These are phyloP conservation scores for Diplodia intermedia DNA, from an alignment of 2,329 filamentous ascomycete species.

Conservation along the genomic window DNA sequence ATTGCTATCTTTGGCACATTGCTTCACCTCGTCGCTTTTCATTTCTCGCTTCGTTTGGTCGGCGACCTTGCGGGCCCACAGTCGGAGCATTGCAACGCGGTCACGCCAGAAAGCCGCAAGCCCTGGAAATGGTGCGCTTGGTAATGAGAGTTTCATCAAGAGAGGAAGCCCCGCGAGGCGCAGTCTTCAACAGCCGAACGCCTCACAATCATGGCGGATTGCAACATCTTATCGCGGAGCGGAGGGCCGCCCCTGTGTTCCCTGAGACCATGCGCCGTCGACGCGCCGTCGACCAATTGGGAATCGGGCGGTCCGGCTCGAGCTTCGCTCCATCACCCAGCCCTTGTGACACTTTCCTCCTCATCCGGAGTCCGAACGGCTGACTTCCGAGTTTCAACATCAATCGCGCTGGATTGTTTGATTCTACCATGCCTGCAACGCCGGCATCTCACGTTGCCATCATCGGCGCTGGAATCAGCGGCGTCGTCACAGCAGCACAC, in stretches of 20 bases:
- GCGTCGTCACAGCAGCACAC: conserved; percentile 47
- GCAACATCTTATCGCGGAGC: conserved; percentile 11
- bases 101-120: conserved; percentile 15
- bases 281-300: conserved; percentile 34
- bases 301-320: background rate
- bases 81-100: background rate
- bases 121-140: conserved; percentile 12
- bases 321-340: background rate
- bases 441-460: conserved; percentile 41
- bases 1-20: conserved; percentile 3
- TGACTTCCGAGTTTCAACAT: background rate
- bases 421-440: conserved; percentile 34
- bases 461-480: conserved; percentile 49
- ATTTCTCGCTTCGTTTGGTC: conserved; percentile 17
- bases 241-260: background rate
- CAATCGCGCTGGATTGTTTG: background rate
- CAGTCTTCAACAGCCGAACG: conserved; percentile 9
- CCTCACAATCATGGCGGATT: conserved; percentile 8
- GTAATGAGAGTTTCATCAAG: background rate
- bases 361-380: background rate
- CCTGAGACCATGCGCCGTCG: conserved; percentile 33
- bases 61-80: conserved; percentile 16
- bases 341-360: background rate
- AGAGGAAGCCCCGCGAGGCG: conserved; percentile 5
- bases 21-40: conserved; percentile 8